phyloP scores from a whole-genome alignment of 2,329 filamentous ascomycete genomes.

The Pseudocercospora fijiensis region DNA sequence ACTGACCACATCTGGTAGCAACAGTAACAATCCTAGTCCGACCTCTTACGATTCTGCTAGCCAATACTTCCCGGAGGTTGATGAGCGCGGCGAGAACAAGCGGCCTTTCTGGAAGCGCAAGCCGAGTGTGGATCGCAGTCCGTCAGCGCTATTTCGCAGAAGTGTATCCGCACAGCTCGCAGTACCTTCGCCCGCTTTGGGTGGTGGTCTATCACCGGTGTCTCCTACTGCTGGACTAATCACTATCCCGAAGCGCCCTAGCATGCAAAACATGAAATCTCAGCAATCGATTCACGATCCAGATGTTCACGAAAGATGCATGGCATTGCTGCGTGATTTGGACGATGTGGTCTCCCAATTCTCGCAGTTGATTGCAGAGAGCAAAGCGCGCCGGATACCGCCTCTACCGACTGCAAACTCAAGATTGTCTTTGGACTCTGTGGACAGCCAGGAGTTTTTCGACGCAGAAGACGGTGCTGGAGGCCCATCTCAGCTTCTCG shows the following conservation, averaged over 20 bases:
- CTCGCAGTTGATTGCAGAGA: conserved; percentile 70
- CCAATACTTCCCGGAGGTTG: conserved; percentile 42
- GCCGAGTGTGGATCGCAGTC: conserved; percentile 53
- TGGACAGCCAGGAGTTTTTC: conserved; percentile 86
- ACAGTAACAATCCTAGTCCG: conserved; percentile 41
- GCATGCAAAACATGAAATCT: conserved; percentile 25
- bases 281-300: conserved; percentile 24
- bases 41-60: conserved; percentile 42
- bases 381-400: conserved; percentile 69
- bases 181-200: conserved; percentile 45
- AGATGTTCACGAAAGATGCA: conserved; percentile 76
- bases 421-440: conserved; percentile 75
- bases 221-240: conserved; percentile 40
- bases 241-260: conserved; percentile 39
- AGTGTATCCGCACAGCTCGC: conserved; percentile 56
- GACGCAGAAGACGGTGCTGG: conserved; percentile 72
- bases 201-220: conserved; percentile 17
- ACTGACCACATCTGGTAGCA: conserved; percentile 30
- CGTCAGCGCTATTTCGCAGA: conserved; percentile 47
- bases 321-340: conserved; percentile 78
- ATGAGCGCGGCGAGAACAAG: conserved; percentile 52
- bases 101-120: conserved; percentile 92
- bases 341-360: conserved; percentile 84
- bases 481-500: conserved; percentile 64
- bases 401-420: conserved; percentile 47